Percentiles rank a stretch among this genome's conserved stretches.
Conservation (phyloP, 257 asterid genomes). For the Datura wrightii region DNA sequence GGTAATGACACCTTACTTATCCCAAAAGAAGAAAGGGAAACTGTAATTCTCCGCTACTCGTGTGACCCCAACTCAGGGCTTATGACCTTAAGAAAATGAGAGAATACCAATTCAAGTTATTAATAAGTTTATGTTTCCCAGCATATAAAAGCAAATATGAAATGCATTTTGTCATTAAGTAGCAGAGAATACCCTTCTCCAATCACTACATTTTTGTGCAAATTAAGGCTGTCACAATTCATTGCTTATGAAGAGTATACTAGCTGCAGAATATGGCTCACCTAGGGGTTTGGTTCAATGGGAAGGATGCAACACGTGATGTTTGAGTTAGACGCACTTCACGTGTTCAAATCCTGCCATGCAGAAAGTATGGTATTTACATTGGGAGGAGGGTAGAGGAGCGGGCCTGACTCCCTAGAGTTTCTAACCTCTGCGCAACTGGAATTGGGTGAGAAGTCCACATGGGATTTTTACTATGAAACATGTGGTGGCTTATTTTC, state of each 20-base stretch:
- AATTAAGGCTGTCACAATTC: not conserved
- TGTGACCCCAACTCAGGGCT: not conserved
- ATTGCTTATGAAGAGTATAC: constrained; percentile 12
- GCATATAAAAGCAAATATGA: not conserved
- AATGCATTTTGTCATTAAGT: not conserved
- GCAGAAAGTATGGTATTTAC: not conserved
- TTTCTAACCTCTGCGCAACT: not conserved
- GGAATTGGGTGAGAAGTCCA: not conserved
- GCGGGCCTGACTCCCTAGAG: not conserved
- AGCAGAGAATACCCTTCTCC: not conserved
- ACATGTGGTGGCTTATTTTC: not conserved
- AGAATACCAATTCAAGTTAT: not conserved
- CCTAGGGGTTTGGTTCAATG: not conserved
- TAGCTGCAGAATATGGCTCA: constrained; percentile 4
- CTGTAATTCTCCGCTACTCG: no score
- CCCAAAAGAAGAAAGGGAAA: not conserved
- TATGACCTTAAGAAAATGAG: not conserved
- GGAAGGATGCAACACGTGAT: not conserved
- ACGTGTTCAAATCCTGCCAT: not conserved
- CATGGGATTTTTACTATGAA: not conserved
- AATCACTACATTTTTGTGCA: not conserved
- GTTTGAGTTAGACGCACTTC: not conserved
- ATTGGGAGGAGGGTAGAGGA: not conserved
- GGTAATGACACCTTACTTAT: not conserved
- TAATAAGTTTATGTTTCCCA: not conserved